Percentiles rank a stretch among this genome's conserved stretches.
Evolutionary conservation across 2,329 filamentous ascomycete genomes (phyloP).

Genomic region (Bisporella sp.): DNA sequence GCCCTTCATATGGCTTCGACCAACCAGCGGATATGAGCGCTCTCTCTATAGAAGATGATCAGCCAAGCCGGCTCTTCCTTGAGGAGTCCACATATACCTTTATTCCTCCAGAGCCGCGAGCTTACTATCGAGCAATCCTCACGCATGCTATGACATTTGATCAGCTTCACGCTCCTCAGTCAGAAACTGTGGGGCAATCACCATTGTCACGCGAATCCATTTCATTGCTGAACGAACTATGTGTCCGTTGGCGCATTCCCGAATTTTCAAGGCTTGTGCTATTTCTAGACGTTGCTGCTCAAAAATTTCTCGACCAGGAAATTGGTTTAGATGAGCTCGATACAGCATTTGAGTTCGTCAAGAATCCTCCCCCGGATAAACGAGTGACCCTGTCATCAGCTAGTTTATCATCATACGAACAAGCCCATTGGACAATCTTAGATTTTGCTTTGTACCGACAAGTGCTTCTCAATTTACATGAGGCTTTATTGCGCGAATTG

Average conservation of each 20-base stretch:
- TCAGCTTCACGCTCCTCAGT: slow-evolving; percentile 45
- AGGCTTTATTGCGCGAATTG: slow-evolving; percentile 77
- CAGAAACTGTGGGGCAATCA: slow-evolving; percentile 35
- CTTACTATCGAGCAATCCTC: slow-evolving; percentile 77
- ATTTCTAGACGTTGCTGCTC: slow-evolving; percentile 75
- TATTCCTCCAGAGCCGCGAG: slow-evolving; percentile 76
- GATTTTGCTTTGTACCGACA: slow-evolving; percentile 69
- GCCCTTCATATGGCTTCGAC: slow-evolving; percentile 33
- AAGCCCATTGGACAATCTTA: slow-evolving; percentile 58
- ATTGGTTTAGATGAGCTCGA: slow-evolving; percentile 77
- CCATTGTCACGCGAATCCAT: slow-evolving; percentile 70
- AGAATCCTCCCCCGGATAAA: slow-evolving; percentile 59
- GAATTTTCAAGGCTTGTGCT: slow-evolving; percentile 72
- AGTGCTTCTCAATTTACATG: slow-evolving; percentile 67
- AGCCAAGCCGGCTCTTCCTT: slow-evolving; percentile 25
- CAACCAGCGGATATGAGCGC: slow-evolving; percentile 27
- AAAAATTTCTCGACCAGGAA: slow-evolving; percentile 80
- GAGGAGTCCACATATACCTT: slow-evolving; percentile 74
- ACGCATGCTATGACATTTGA: slow-evolving; percentile 67
- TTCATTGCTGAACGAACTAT: slow-evolving; percentile 79
- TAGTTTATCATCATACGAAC: slow-evolving; percentile 48
- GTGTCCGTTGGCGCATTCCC: slow-evolving; percentile 82
- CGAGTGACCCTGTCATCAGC: slow-evolving; percentile 35
- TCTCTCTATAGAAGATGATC: slow-evolving; percentile 23
- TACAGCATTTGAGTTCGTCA: slow-evolving; percentile 73